Conservation (phyloP, 2,329 filamentous ascomycete genomes). For the Xylariaceae sp. region DNA sequence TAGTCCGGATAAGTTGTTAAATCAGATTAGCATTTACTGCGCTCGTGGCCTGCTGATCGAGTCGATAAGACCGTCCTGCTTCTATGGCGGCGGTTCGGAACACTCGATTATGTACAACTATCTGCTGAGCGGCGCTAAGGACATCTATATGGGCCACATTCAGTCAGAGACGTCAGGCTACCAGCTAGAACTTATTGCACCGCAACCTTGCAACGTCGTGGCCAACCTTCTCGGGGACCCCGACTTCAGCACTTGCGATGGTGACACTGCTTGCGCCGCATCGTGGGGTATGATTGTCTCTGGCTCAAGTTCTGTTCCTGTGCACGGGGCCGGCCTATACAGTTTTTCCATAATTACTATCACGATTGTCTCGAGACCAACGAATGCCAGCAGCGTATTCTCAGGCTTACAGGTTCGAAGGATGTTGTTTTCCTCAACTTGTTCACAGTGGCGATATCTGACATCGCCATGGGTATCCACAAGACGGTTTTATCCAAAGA, state of each 20-base stretch:
- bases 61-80: constrained; percentile 41
- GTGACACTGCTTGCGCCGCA: not conserved
- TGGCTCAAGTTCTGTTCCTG: not conserved
- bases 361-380: constrained; percentile 59
- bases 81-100: constrained; percentile 56
- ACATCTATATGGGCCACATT: constrained; percentile 56
- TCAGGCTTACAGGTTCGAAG: constrained; percentile 36
- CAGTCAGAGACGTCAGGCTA: constrained; percentile 41
- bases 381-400: constrained; percentile 64
- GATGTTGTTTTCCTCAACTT: constrained; percentile 23
- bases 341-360: constrained; percentile 51
- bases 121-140: constrained; percentile 53
- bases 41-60: constrained; percentile 48
- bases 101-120: constrained; percentile 61
- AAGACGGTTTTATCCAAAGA: not conserved
- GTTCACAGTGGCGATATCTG: constrained; percentile 21
- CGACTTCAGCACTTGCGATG: not conserved
- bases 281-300: not conserved
- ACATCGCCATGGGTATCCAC: constrained; percentile 27
- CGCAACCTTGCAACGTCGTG: not conserved
- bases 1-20: no score
- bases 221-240: not conserved
- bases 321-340: constrained; percentile 1
- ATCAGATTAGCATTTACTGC: no score
- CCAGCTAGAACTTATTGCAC: not conserved